Base-by-base conservation (phyloP, 805 yeast species). In the Kodamaea neixiangensis region DNA sequence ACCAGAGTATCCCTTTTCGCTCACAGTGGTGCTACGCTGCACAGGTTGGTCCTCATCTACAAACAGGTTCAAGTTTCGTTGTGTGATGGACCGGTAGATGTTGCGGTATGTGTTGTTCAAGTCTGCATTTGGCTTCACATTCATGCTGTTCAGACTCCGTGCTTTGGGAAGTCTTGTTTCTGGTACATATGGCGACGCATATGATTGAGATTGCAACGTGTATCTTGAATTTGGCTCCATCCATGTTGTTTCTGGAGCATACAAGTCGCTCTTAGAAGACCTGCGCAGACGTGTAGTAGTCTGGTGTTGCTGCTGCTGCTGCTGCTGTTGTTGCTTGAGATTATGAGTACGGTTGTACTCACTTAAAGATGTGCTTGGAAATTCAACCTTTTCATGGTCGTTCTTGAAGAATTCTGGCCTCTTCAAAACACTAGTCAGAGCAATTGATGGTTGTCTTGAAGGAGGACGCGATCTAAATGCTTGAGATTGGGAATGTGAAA, bases 181-280 rank as follows among this genome's bases (percentile, higher is more conserved):
- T 14, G 41, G 41, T 15, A 15, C 19, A 13, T 42, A 44, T 20
- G 42, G 20, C 22, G 17, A 25, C 10, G 31, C 31, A 25, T 25
- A 25, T 3, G 31, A 25, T 25, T 25, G 31, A 5, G 31, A 17
- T n/a, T 5, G 41, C 11, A 19, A 5, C 5, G 41, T 17, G 41
- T 37, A 37, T 3, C 41, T 19, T 3, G 41, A 37, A 7, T 25
- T 57, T 2, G 82, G 77, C 48, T 79, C 83, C 82, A 79, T 78
- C 83, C 84, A 80, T 49, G 72, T 75, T 15, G 76, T 69, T 40
- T 76, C 81, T 11, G 75, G 64, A 2, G 68, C 62, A 56, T 78
- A 73, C 39, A 65, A 58, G 29, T 74, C 78, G 57, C 77, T 72
- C 38, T 65, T 58, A 5, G 77, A 70, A 5, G 77, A 72, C 47